Percentiles rank a stretch among this genome's conserved stretches.
Evolutionary conservation across 2,329 filamentous ascomycete species (phyloP).

Genomic region (Fusarium sp.): DNA sequence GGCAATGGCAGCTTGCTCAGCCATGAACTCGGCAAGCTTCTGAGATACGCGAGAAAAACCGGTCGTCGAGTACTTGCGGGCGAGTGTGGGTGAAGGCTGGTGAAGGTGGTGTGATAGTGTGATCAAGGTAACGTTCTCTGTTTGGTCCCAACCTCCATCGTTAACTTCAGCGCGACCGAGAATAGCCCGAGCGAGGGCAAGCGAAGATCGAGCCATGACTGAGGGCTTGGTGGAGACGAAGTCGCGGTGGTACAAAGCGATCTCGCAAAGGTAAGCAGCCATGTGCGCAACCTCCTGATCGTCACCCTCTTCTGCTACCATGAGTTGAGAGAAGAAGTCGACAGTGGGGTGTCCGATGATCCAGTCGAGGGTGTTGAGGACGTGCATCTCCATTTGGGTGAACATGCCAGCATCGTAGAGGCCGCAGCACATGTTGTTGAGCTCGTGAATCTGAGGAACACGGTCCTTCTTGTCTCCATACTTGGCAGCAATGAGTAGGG

Average conservation of each 20-base stretch:
- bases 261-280: conserved; percentile 93
- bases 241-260: conserved; percentile 94
- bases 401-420: conserved; percentile 99
- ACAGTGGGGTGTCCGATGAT: conserved; percentile 95
- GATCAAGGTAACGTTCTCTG: conserved; percentile 74
- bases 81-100: conserved; percentile 68
- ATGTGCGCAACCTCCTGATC: conserved; percentile 94
- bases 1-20: conserved; percentile 68
- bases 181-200: conserved; percentile 88
- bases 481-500: conserved; percentile 95
- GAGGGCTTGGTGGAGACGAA: conserved; percentile 95
- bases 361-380: conserved; percentile 97
- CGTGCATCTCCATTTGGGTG: conserved; percentile 99
- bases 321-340: conserved; percentile 91
- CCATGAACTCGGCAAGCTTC: conserved; percentile 69
- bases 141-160: conserved; percentile 80
- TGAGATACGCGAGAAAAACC: conserved; percentile 66
- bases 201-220: conserved; percentile 86
- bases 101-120: conserved; percentile 70
- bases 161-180: conserved; percentile 81
- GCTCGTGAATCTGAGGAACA: conserved; percentile 95
- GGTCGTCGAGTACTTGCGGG: conserved; percentile 69
- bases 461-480: conserved; percentile 99
- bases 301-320: conserved; percentile 80
- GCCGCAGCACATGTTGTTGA: conserved; percentile 99